A percentile compares a stretch with the other conserved stretches of the same genome.
These are phyloP conservation scores for Spergularia marina DNA, from an alignment of 148 eudicot genomes.

Conservation along the genomic window DNA sequence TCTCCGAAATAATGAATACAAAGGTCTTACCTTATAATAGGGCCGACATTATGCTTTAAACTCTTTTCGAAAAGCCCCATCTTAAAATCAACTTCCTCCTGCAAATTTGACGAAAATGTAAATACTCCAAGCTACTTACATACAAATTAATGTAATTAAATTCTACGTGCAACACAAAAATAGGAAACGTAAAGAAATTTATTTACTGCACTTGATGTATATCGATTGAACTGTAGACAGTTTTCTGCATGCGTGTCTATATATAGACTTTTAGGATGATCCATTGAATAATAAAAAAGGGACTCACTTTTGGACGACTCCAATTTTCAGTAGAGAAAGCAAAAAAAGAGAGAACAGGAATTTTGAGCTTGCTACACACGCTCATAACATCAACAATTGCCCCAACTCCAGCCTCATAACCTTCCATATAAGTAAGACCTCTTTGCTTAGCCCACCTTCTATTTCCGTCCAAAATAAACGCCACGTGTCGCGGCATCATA, in stretches of 20 bases:
- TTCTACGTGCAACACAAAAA: too few relatives aligned
- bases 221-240: too few relatives aligned
- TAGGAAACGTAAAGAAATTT: too few relatives aligned
- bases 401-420: conserved; percentile 12
- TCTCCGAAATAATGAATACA: too few relatives aligned
- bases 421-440: conserved; percentile 7
- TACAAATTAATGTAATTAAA: too few relatives aligned
- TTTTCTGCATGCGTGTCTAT: too few relatives aligned
- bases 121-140: too few relatives aligned
- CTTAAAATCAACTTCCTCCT: conserved; percentile 22
- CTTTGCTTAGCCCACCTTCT: conserved; percentile 45
- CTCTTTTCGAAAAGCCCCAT: conserved; percentile 17
- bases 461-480: conserved; percentile 44
- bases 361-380: neutral
- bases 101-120: neutral
- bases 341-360: conserved; percentile 23
- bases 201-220: too few relatives aligned
- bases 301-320: conserved; percentile 15
- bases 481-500: conserved; percentile 49
- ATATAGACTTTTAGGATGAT: too few relatives aligned
- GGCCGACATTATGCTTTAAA: conserved; percentile 1
- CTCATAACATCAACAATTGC: neutral
- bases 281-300: too few relatives aligned
- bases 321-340: conserved; percentile 28
- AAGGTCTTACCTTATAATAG: conserved; percentile 1